Evolutionary conservation across 2,329 filamentous ascomycete genomes (phyloP).

Genomic region (Cadophora sp.): DNA sequence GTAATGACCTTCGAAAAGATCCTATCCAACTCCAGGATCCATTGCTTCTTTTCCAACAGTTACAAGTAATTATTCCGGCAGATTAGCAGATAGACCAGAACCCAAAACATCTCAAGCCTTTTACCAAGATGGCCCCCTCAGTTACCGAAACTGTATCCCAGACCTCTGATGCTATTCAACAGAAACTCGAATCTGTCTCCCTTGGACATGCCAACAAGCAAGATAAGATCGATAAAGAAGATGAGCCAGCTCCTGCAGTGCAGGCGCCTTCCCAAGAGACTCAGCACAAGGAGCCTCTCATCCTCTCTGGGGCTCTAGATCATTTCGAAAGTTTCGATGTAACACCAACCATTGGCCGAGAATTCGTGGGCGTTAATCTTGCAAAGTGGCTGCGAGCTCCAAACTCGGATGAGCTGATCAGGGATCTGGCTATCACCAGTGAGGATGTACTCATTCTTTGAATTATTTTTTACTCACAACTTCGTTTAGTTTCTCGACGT

Average conservation of each 20-base stretch:
- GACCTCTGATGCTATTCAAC: conserved; percentile 36
- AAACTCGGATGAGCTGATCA: conserved; percentile 54
- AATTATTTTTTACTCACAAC: not conserved
- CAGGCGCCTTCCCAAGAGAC: conserved; percentile 25
- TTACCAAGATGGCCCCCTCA: conserved; percentile 38
- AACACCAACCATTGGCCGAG: conserved; percentile 54
- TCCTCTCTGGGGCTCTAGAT: conserved; percentile 40
- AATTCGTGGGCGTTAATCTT: conserved; percentile 51
- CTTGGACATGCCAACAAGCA: conserved; percentile 16
- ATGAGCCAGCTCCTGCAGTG: conserved; percentile 34
- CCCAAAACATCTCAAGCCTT: not conserved
- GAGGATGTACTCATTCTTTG: conserved; percentile 27
- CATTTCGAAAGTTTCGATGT: conserved; percentile 46
- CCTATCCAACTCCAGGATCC: not conserved
- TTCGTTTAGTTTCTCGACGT: conserved; percentile 64
- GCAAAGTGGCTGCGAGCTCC: conserved; percentile 54
- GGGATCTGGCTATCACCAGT: conserved; percentile 56
- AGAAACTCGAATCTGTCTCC: conserved; percentile 35
- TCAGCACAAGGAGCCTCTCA: conserved; percentile 39
- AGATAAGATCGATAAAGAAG: conserved; percentile 4
- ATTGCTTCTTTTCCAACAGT: no score
- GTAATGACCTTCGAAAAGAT: not conserved
- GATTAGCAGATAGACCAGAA: not conserved
- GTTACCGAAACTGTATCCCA: conserved; percentile 36
- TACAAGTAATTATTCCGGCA: no score